Base-by-base conservation (phyloP, 441 rosid genomes). In the Viola pubescens region DNA sequence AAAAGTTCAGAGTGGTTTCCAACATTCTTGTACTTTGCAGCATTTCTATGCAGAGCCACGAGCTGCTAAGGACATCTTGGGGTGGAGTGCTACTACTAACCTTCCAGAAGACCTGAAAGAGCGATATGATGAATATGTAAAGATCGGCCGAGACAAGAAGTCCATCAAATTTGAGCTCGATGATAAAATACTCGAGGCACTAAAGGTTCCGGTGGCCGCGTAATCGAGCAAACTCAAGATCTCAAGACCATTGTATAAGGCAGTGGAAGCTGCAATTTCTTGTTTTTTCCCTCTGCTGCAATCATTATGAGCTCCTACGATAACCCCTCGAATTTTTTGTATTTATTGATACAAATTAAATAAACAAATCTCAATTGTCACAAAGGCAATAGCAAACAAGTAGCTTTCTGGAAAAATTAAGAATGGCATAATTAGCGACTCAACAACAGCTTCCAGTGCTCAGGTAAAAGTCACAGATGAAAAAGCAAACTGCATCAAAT, bases 31-130 rank as follows among this genome's bases (percentile, higher is more conserved):
- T 49, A 3, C 52, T 52, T 37, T 73, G 81, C 87, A 91, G 94
- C 98, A 91, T 62, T 89, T 91, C 72, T 92, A 89, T 38, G 80
- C 98, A 10, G 91, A 89, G 71, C 98, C 98, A 53, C 78, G 95
- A 73, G 94, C 97, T 14, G 98, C 98, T 5, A 85, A 87, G 76
- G 88, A 84, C 41, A 74, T 80, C 11, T 58, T 91, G 65, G 97
- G 95, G 53, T 89, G 97, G 94, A 63, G 66, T 40, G 60, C 80
- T 52, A 60, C 72, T 57, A 87, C 97, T 3, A 80, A 85, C 77
- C 87, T 92, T 48, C 88, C 86, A n/a, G 81, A 77, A 61, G 97
- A 91, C 81, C 76, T 85, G 73, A 89, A 85, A 74, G 98, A 91
- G 73, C 70, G 87, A 61, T 87, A 63, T 48, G 84, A 80, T 0